Evolutionary conservation across 2,329 filamentous ascomycete genomes (phyloP).

Genomic region (Venturia nashicola): DNA sequence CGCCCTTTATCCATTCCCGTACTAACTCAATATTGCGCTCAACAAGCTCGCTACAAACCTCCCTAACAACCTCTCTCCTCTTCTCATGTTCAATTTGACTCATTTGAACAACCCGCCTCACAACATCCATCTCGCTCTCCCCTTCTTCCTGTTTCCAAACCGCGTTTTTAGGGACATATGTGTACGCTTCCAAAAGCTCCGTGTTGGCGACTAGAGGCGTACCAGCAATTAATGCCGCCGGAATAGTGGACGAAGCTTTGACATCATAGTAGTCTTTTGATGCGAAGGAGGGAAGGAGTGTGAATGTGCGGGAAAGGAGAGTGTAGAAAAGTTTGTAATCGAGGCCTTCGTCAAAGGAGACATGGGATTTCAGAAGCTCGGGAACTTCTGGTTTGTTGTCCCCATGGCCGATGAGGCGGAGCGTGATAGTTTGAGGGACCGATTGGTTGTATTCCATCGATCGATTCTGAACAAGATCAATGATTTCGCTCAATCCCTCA

Average conservation of each 20-base stretch:
- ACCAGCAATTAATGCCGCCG: slow-evolving; percentile 18
- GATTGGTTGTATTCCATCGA: not conserved
- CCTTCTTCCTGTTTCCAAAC: slow-evolving; percentile 17
- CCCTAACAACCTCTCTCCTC: slow-evolving; percentile 9
- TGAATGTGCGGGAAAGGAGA: slow-evolving; percentile 16
- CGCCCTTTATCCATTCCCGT: slow-evolving; percentile 7
- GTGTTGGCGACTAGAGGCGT: slow-evolving; percentile 17
- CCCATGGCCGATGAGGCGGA: not conserved
- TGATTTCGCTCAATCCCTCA: slow-evolving; percentile 14
- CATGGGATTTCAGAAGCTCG: slow-evolving; percentile 13
- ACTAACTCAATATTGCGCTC: slow-evolving; percentile 6
- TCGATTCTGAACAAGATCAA: slow-evolving; percentile 1
- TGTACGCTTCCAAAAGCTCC: slow-evolving; percentile 16
- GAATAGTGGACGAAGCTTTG: slow-evolving; percentile 18
- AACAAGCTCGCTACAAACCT: slow-evolving; percentile 1
- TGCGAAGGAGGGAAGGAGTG: slow-evolving; percentile 19
- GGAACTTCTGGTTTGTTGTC: slow-evolving; percentile 15
- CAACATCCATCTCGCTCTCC: slow-evolving; percentile 19
- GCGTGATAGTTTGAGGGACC: not conserved
- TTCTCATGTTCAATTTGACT: slow-evolving; percentile 36
- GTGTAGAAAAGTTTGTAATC: slow-evolving; percentile 18
- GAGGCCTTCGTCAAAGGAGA: slow-evolving; percentile 17
- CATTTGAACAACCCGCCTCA: slow-evolving; percentile 16
- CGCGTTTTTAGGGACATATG: slow-evolving; percentile 15
- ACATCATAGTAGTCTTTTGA: slow-evolving; percentile 16